Evolutionary conservation across 768 basidiomycete genomes (phyloP).

Genomic region (Pleurotus citrinopileatus): DNA sequence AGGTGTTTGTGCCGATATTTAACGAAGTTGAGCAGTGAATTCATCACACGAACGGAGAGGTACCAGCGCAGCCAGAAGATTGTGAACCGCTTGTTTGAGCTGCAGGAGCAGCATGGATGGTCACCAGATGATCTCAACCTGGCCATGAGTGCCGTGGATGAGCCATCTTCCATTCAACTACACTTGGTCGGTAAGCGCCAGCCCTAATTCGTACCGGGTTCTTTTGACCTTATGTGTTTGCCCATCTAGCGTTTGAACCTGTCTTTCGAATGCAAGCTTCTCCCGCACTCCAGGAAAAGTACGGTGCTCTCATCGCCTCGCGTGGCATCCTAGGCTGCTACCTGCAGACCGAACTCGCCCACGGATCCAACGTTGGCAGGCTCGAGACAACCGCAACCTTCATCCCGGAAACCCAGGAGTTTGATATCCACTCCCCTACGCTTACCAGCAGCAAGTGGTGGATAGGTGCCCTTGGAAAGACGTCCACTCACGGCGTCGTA

Average conservation of each 20-base stretch:
- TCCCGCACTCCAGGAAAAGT: constrained; percentile 48
- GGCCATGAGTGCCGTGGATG: constrained; percentile 51
- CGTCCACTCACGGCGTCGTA: constrained; percentile 71
- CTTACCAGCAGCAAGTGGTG: constrained; percentile 81
- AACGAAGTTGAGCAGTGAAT: constrained; percentile 39
- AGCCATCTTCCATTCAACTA: constrained; percentile 44
- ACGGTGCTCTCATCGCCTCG: constrained; percentile 43
- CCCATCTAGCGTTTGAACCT: constrained; percentile 56
- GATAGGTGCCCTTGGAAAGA: constrained; percentile 72
- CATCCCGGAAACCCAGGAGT: constrained; percentile 61
- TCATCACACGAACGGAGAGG: constrained; percentile 54
- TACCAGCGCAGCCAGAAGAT: constrained; percentile 54
- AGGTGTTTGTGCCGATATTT: not conserved
- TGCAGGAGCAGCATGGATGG: constrained; percentile 56
- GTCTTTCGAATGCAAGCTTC: constrained; percentile 64
- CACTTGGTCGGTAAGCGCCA: constrained; percentile 33
- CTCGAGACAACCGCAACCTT: constrained; percentile 80
- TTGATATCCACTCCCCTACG: constrained; percentile 75
- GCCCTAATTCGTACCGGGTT: not conserved
- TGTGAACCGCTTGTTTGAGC: constrained; percentile 54
- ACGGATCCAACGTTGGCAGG: constrained; percentile 66
- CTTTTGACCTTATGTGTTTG: constrained; percentile 13
- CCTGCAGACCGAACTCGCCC: constrained; percentile 76
- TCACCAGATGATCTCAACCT: constrained; percentile 39
- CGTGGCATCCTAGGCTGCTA: constrained; percentile 71